A percentile compares a stretch with the other conserved stretches of the same genome.
Evolutionary conservation across 106 monocot genomes (phyloP).

Genomic region (Xerophyta viscosa): DNA sequence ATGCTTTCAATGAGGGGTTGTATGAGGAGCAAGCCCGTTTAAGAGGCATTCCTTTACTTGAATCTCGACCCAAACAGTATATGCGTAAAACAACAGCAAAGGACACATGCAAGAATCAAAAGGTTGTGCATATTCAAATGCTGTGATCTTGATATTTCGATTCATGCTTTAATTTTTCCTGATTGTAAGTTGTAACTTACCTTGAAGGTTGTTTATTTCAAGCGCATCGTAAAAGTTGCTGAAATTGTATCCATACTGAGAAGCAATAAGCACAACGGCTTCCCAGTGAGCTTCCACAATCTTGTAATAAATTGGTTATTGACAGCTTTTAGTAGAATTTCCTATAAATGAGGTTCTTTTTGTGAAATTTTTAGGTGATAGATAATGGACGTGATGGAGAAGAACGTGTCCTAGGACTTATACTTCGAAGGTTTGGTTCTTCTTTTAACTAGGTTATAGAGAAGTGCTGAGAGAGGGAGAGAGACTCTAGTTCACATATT

Average conservation of each 20-base stretch:
- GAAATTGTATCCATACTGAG: conserved; percentile 68
- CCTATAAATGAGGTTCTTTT: no score
- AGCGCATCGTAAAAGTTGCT: conserved; percentile 74
- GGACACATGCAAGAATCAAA: conserved; percentile 76
- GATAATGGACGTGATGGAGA: conserved; percentile 70
- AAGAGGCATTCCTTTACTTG: conserved; percentile 88
- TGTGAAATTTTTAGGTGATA: conserved; percentile 57
- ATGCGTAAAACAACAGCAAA: conserved; percentile 89
- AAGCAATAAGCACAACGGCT: conserved; percentile 90
- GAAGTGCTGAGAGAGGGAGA: no score
- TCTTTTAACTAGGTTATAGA: no score
- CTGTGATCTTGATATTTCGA: no score
- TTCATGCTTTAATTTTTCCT: no score
- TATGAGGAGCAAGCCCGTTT: conserved; percentile 87
- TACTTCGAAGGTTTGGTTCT: conserved; percentile 95
- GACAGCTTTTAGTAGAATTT: no score
- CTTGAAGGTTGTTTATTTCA: conserved; percentile 61
- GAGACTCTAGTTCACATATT: background rate
- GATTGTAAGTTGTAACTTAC: background rate
- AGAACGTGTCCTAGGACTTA: conserved; percentile 70
- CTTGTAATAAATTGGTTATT: no score
- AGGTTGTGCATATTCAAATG: conserved; percentile 30
- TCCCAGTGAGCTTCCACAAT: conserved; percentile 66
- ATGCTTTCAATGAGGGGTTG: conserved; percentile 91
- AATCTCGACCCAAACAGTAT: conserved; percentile 78